Base-by-base conservation (phyloP, 139 green algal species). In the Picochlorum sp. region DNA sequence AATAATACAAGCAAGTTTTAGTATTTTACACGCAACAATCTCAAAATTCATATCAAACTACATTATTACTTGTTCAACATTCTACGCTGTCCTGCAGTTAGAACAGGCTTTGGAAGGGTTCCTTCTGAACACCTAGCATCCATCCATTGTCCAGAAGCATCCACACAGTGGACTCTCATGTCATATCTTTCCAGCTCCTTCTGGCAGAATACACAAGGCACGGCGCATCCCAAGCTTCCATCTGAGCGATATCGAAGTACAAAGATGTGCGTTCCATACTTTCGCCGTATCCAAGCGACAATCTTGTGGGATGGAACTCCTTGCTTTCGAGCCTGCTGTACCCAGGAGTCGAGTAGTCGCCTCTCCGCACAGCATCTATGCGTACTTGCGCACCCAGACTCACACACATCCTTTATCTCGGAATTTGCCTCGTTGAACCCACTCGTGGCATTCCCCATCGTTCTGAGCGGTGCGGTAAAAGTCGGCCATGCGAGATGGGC, bases 151-250 rank as follows among this genome's bases (percentile, higher is more conserved):
- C 64, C 76, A 28, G 34, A 47, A 6, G 13, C 21, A 38, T 30
- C 21, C 28, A 62, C 50, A 68, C 78, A 88, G 49, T 72, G 67
- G 20, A 89, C 75, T 4, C 61, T 58, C 10, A 89, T 34, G 64
- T 85, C 83, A 49, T 81, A 82, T 6, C 61, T 60, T 14, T 47
- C 21, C 20, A 89, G 73, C 69, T 80, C 64, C 15, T 61, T 50
- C 47, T 77, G 68, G 70, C 83, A 89, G 23, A 82, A 54, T 4
- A 89, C 64, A 67, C 83, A 88, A 2, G 81, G 83, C 23, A 80
- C 65, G 32, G 72, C 72, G 61, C 70, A 80, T 52, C 79, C 83
- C 15, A 88, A 71, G 4, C 51, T 75, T 37, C 83, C 83, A 65
- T 89, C 83, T 16, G 47, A 21, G 3, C 74, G 72, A 9, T 67